Evolutionary conservation across 805 yeast genomes (phyloP).

Genomic region (Metschnikowia lachancei): DNA sequence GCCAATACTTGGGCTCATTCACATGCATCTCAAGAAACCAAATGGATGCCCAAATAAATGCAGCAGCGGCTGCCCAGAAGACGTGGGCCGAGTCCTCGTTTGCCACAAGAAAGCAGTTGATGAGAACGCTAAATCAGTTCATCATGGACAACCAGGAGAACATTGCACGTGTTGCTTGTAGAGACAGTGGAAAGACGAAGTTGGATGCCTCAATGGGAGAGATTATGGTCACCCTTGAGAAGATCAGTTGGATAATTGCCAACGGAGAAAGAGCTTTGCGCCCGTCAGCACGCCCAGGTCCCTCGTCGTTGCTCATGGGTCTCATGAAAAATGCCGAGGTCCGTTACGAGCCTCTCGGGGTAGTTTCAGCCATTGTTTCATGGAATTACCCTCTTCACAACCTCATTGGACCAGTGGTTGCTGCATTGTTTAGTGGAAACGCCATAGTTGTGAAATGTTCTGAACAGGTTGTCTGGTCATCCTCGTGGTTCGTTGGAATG

Average conservation of each 20-base stretch:
- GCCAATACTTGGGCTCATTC: constrained; percentile 78
- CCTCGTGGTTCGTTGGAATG: constrained; percentile 70
- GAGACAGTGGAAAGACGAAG: constrained; percentile 96
- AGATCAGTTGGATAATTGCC: constrained; percentile 81
- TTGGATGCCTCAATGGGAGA: constrained; percentile 96
- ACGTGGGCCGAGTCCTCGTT: constrained; percentile 53
- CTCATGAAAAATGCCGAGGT: constrained; percentile 88
- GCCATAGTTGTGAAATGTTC: constrained; percentile 91
- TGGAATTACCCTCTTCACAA: constrained; percentile 99
- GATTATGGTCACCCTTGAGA: constrained; percentile 91
- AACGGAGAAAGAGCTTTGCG: constrained; percentile 74
- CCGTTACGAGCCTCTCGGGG: constrained; percentile 87
- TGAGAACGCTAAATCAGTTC: constrained; percentile 67
- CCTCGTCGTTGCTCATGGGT: constrained; percentile 78
- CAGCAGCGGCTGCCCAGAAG: constrained; percentile 54
- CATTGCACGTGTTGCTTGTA: constrained; percentile 87
- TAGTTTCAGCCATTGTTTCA: constrained; percentile 84
- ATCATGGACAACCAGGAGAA: constrained; percentile 79
- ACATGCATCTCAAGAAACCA: constrained; percentile 62
- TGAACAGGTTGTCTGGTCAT: constrained; percentile 95
- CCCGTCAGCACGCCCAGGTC: constrained; percentile 79
- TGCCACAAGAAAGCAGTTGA: constrained; percentile 63
- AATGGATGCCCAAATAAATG: constrained; percentile 61
- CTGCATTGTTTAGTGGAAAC: constrained; percentile 87
- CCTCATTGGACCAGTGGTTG: constrained; percentile 86